Percentiles rank a stretch among this genome's conserved stretches.
Evolutionary conservation across 768 basidiomycete species (phyloP).

Genomic region (Kwoniella sp.): DNA sequence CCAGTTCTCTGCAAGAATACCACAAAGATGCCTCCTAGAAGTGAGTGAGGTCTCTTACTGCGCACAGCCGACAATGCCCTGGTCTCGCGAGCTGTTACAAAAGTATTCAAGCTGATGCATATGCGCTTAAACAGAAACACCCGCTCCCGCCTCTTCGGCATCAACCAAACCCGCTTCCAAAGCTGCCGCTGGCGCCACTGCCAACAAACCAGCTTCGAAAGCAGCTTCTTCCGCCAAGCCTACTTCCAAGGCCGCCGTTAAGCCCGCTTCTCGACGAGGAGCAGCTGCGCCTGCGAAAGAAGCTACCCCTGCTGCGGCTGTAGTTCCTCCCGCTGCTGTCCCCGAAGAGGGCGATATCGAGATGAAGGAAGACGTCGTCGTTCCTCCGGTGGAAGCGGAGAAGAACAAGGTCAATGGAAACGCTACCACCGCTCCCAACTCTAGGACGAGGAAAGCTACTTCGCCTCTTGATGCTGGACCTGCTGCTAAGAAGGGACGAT

Average conservation of each 20-base stretch:
- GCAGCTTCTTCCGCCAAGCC: neutral
- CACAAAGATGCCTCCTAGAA: constrained; percentile 16
- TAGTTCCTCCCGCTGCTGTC: neutral
- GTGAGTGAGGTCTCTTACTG: constrained; percentile 10
- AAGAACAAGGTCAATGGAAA: neutral
- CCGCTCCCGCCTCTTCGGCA: constrained; percentile 18
- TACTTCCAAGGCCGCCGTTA: constrained; percentile 7
- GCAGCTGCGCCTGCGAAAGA: constrained; percentile 17
- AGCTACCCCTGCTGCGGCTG: constrained; percentile 6
- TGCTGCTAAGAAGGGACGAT: constrained; percentile 39
- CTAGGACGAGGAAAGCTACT: constrained; percentile 23
- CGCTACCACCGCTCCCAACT: too few species aligned
- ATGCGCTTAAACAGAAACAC: constrained; percentile 5
- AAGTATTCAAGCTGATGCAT: neutral
- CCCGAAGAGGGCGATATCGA: constrained; percentile 23
- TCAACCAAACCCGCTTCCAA: constrained; percentile 21
- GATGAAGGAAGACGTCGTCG: constrained; percentile 9
- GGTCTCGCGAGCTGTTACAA: too few species aligned
- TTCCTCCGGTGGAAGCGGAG: constrained; percentile 3
- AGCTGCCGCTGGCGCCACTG: neutral
- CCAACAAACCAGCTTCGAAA: constrained; percentile 21
- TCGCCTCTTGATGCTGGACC: constrained; percentile 18
- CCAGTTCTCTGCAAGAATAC: neutral
- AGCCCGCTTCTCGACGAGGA: constrained; percentile 18
- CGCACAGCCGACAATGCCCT: too few species aligned